phyloP scores from a whole-genome alignment of 352 stramenopile genomes.

The Phytophthora ramorum region DNA sequence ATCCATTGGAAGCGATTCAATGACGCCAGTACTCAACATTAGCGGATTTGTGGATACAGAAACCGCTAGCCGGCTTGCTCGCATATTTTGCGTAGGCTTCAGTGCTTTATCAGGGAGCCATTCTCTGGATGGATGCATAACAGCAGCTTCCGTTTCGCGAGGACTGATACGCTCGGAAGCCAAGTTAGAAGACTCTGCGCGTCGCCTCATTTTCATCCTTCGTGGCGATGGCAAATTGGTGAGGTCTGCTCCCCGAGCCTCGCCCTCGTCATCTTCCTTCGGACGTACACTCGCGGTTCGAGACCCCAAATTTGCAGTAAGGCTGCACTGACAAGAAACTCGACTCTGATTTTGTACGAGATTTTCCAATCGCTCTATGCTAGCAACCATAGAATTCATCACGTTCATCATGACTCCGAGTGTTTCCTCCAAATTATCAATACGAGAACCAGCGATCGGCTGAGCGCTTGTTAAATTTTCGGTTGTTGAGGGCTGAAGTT shows the following conservation, averaged over 20 bases:
- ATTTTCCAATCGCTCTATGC: slow-evolving; percentile 3
- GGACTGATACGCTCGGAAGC: neutral
- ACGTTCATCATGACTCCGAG: neutral
- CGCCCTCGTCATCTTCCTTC: neutral
- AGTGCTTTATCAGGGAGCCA: neutral
- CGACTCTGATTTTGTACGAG: neutral
- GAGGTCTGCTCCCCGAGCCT: neutral
- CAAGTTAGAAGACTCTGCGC: no score
- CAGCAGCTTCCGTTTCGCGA: neutral
- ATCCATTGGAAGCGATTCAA: neutral
- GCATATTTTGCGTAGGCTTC: neutral
- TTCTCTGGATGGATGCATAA: neutral
- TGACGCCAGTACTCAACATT: neutral
- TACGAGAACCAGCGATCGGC: neutral
- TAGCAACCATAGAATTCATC: neutral
- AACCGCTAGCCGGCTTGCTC: neutral
- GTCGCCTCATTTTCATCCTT: neutral
- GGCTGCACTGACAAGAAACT: neutral
- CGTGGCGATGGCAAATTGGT: neutral
- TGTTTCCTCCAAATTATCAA: neutral
- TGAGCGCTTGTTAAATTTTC: neutral
- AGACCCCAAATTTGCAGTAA: neutral
- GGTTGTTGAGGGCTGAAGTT: neutral
- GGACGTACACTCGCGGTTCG: neutral
- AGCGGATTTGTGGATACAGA: neutral